Evolutionary conservation across 2,329 filamentous ascomycete species (phyloP), one percentile per base, ranked within the genome.

Genomic region (Lachnellula hyalina): DNA sequence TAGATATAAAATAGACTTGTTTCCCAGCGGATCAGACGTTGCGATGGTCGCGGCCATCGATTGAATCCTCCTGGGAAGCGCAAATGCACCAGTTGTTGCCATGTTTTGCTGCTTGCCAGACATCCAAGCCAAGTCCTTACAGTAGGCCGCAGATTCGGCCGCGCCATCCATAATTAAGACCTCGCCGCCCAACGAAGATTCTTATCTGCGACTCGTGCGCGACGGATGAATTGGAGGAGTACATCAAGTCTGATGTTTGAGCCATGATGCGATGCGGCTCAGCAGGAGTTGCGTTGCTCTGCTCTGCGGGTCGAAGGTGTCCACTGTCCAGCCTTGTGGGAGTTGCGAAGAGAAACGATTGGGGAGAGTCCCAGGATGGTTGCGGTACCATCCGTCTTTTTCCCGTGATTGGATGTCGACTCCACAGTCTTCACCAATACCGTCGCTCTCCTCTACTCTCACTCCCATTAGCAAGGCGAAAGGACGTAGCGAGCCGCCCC

Each of bases 1-100:
- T 54, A 52, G 56, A 58, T 61, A 60, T 60, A 55, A 57, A 61
- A 47, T 53, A 55, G 54, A 47, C 15, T 56, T 56, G 51, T 23
- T 42, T 19, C 47, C 57, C 40, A 28, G 47, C 46, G 40, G 40
- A 42, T 46, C 19, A 47, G 44, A 47, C 47, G 38, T 53, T 47
- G 42, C 51, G 47, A 15, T 12, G 49, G 40, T 6, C 53, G 45
- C 32, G 36, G 32, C 47, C 45, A 28, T 54, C 42, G 38, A 47
- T 45, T 15, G 47, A 47, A 46, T 47, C 51, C 46, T 14, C 21
- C 35, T 25, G 25, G 51, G 36, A 41, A 32, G 23, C 42, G 38
- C 44, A 45, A 19, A 42, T 35, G 40, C 34, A 45, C 36, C 44
- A 46, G 36, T 47, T 40, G 49, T 48, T 50, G 54, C 47, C 21